Percentiles rank a stretch among this genome's conserved stretches.
phyloP scores from a whole-genome alignment of 495 filamentous ascomycete species.

The Podospora bellae-mahoneyi region DNA sequence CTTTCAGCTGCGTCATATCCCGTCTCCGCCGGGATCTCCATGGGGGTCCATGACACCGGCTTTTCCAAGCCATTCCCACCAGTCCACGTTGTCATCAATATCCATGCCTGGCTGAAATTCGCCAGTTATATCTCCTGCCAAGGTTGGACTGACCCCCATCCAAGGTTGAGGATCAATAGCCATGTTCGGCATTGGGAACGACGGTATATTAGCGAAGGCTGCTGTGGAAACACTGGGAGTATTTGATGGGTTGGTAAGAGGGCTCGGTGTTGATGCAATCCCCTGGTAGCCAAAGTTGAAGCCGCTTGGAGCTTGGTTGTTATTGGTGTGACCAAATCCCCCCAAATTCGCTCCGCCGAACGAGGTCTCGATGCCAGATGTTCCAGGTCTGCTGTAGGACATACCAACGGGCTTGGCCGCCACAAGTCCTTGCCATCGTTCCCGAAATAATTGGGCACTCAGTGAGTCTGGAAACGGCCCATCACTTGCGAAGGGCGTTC shows the following conservation, averaged over 20 bases:
- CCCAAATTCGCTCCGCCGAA: neutral
- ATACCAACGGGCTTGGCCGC: neutral
- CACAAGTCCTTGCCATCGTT: constrained; percentile 29
- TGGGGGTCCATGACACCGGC: neutral
- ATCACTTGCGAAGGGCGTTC: constrained; percentile 26
- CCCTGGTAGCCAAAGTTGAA: neutral
- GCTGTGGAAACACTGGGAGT: neutral
- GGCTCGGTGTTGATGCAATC: neutral
- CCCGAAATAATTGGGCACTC: constrained; percentile 29
- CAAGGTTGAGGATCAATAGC: neutral
- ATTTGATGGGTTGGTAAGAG: neutral
- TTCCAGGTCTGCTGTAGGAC: neutral
- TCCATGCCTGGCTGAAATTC: constrained; percentile 34
- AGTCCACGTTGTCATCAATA: constrained; percentile 30
- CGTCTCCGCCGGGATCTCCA: neutral
- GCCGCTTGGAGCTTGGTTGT: neutral
- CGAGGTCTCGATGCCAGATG: neutral
- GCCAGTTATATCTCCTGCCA: constrained; percentile 1
- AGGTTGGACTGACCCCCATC: neutral
- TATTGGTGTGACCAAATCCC: neutral
- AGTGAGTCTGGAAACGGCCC: constrained; percentile 31
- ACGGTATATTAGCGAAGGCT: neutral
- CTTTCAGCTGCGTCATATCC: neutral
- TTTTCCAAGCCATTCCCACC: constrained; percentile 37
- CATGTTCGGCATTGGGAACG: neutral